Evolutionary conservation across 202 grass and related monocot genomes (phyloP).

Genomic region (Schoenoplectus tabernaemontani): DNA sequence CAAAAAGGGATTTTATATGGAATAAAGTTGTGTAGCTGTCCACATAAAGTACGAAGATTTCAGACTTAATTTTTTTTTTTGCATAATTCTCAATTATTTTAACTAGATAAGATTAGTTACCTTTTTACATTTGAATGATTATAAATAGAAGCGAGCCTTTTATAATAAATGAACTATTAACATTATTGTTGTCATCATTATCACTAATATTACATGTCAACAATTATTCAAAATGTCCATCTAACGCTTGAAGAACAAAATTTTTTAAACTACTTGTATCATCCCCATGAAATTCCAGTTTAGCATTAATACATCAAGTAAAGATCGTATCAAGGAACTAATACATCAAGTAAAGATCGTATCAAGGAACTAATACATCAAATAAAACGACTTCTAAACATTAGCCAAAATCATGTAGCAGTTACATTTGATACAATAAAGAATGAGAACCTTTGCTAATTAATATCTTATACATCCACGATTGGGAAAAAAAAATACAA

Average conservation of each 20-base stretch:
- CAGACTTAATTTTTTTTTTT: no score
- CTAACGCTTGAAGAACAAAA: background rate
- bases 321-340: background rate
- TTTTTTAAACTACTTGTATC: background rate
- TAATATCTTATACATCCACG: conserved; percentile 21
- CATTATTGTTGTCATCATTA: background rate
- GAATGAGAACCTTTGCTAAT: conserved; percentile 18
- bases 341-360: background rate
- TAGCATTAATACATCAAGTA: background rate
- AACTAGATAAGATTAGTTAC: no score
- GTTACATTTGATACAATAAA: conserved; percentile 15
- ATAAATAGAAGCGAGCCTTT: no score
- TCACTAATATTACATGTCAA: background rate
- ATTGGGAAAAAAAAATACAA: conserved; percentile 17
- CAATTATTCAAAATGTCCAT: background rate
- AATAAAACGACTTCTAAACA: conserved; percentile 12
- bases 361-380: background rate
- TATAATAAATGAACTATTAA: background rate
- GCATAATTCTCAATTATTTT: no score
- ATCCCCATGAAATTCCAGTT: background rate
- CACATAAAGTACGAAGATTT: no score
- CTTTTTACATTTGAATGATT: no score
- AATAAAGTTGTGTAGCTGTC: no score
- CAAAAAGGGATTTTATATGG: no score
- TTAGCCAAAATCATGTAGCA: background rate